These are phyloP conservation scores for Pulicaria dysenterica DNA, from an alignment of 129 eudicot genomes.

Conservation along the genomic window DNA sequence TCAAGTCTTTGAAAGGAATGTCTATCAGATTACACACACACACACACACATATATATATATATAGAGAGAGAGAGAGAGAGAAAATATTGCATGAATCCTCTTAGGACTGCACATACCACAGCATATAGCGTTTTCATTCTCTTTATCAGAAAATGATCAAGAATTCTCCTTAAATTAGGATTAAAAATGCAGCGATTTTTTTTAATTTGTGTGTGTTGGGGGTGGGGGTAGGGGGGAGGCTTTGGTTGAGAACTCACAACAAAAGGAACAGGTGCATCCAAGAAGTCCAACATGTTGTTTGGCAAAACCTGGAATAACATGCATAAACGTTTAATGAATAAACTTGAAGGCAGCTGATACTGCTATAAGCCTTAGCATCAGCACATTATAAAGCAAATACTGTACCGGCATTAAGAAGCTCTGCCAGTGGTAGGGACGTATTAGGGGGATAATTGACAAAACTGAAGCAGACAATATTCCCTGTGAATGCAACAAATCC, in stretches of 20 bases:
- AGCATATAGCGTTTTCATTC: background rate
- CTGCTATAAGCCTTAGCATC: background rate
- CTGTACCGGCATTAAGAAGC: slow-evolving; percentile 94
- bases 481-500: slow-evolving; percentile 51
- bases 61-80: no score
- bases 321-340: background rate
- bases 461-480: slow-evolving; percentile 83
- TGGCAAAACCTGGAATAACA: slow-evolving; percentile 75
- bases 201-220: no score
- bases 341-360: slow-evolving; percentile 15
- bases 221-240: no score
- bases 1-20: background rate
- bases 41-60: background rate
- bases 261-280: slow-evolving; percentile 98
- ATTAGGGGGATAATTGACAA: slow-evolving; percentile 85
- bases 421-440: slow-evolving; percentile 99
- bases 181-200: background rate
- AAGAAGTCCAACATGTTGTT: slow-evolving; percentile 97
- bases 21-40: no score
- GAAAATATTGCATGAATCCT: background rate
- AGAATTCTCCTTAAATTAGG: background rate
- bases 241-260: slow-evolving; percentile 53
- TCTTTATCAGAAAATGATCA: background rate
- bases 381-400: slow-evolving; percentile 7
- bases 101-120: background rate